Evolutionary conservation across 768 basidiomycete genomes (phyloP).

Genomic region (Strobilomyces echinocephalus): DNA sequence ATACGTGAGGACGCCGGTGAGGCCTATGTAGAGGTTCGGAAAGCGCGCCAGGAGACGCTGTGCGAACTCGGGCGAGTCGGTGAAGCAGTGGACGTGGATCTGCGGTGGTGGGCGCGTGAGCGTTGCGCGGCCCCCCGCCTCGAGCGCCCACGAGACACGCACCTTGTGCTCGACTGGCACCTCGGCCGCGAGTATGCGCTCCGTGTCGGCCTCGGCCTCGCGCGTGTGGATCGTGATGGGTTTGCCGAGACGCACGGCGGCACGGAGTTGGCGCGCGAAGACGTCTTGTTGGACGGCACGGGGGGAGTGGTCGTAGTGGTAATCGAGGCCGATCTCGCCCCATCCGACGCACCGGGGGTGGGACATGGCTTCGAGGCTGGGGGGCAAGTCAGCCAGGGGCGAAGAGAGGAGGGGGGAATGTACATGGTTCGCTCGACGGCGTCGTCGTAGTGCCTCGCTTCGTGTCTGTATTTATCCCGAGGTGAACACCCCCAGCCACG

Average conservation of each 20-base stretch:
- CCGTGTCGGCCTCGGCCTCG: slow-evolving; percentile 81
- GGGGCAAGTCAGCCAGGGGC: background rate
- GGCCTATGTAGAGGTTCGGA: slow-evolving; percentile 77
- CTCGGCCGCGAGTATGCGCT: slow-evolving; percentile 68
- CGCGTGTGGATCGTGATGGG: slow-evolving; percentile 84
- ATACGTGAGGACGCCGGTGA: slow-evolving; percentile 85
- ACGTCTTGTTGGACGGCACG: slow-evolving; percentile 62
- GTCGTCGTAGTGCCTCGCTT: slow-evolving; percentile 65
- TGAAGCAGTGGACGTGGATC: slow-evolving; percentile 89
- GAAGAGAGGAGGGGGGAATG: slow-evolving; percentile 17
- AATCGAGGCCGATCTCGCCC: slow-evolving; percentile 88
- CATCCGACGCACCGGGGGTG: slow-evolving; percentile 83
- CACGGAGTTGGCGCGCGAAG: slow-evolving; percentile 62
- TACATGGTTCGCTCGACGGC: slow-evolving; percentile 66
- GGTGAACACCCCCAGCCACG: too few relatives aligned
- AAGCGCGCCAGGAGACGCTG: slow-evolving; percentile 68
- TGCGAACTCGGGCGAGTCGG: slow-evolving; percentile 74
- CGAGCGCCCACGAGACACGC: background rate
- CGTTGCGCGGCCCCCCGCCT: background rate
- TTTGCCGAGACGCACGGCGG: slow-evolving; percentile 65
- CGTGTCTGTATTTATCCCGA: background rate
- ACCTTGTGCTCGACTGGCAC: slow-evolving; percentile 71
- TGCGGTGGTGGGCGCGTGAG: slow-evolving; percentile 17
- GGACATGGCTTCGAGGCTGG: slow-evolving; percentile 65
- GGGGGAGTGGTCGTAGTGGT: slow-evolving; percentile 78